phyloP scores from a whole-genome alignment of 768 basidiomycete species.

The Astraeus odoratus region DNA sequence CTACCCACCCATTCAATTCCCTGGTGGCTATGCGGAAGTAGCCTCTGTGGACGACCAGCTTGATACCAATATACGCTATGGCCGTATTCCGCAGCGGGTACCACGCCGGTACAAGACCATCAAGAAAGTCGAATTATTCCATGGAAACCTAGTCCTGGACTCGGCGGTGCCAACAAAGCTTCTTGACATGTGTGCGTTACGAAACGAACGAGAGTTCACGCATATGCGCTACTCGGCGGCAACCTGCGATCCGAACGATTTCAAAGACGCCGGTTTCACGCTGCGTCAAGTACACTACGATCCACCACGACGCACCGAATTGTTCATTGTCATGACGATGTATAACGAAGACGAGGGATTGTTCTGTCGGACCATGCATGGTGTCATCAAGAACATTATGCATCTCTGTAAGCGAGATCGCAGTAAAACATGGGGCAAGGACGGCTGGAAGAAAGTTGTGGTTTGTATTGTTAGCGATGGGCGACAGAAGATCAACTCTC shows the following conservation, averaged over 20 bases:
- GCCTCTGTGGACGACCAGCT: conserved; percentile 24
- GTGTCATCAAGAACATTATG: conserved; percentile 90
- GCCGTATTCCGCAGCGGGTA: conserved; percentile 85
- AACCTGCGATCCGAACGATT: conserved; percentile 94
- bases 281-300: conserved; percentile 89
- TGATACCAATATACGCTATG: conserved; percentile 75
- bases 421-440: conserved; percentile 94
- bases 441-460: conserved; percentile 98
- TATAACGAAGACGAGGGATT: conserved; percentile 92
- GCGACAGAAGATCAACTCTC: conserved; percentile 73
- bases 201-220: conserved; percentile 84
- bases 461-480: conserved; percentile 91
- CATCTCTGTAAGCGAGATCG: conserved; percentile 82
- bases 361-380: conserved; percentile 91
- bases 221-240: conserved; percentile 96
- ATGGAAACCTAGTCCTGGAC: conserved; percentile 92
- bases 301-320: conserved; percentile 82
- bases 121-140: conserved; percentile 88
- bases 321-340: conserved; percentile 98
- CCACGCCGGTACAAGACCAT: conserved; percentile 89
- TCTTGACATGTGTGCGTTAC: conserved; percentile 70
- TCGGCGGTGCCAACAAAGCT: conserved; percentile 87
- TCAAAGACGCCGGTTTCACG: conserved; percentile 74
- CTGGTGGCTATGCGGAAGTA: conserved; percentile 36
- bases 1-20: conserved; percentile 31